Base-by-base conservation (phyloP, 306 rosid genomes). In the Prinsepia uniflora region DNA sequence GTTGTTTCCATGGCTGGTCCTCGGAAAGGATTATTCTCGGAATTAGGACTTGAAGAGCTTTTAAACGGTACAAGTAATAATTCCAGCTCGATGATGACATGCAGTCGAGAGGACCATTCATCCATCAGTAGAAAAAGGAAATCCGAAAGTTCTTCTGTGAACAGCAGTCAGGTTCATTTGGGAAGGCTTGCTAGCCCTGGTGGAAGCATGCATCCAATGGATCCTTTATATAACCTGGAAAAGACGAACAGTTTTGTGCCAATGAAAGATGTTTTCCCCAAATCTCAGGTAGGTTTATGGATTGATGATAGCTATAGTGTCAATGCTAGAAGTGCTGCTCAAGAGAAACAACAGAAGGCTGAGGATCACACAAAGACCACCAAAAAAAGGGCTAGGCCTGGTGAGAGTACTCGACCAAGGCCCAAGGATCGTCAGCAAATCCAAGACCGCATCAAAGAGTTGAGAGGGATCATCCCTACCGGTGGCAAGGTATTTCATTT, bases 341-440 rank as follows among this genome's bases (percentile, higher is more conserved):
- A 77, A 40, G 73, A 67, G 30, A 76, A 70, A 20, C 68, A 75
- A 57, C 80, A 78, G 56, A 86, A 83, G 81, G 62, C 78, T 10
- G 90, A 87, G 80, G 91, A 84, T 55, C 83, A 81, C 10, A 50
- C 80, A 71, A 89, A 79, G 81, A 70, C 71, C 11, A 36, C 67
- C 67, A 81, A 73, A 85, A 94, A 89, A 81, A 84, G 90, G 79
- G 90, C 92, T n/a, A 87, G 78, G 76, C 88, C 92, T 0, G 90
- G 93, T 56, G 96, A 90, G 84, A 87, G 89, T 73, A 70, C 86
- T 55, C 85, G 95, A 48, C 96, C 97, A 3, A 79, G 97, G 72
- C 98, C 98, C 0, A 94, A 94, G 80, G 98, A 94, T 80, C 90
- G 98, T n/a, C 98, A 94, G 76, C 92, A 82, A 81, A 90, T 94